Base-by-base conservation (phyloP, 2,329 filamentous ascomycete genomes). In the Ramichloridium luteum region DNA sequence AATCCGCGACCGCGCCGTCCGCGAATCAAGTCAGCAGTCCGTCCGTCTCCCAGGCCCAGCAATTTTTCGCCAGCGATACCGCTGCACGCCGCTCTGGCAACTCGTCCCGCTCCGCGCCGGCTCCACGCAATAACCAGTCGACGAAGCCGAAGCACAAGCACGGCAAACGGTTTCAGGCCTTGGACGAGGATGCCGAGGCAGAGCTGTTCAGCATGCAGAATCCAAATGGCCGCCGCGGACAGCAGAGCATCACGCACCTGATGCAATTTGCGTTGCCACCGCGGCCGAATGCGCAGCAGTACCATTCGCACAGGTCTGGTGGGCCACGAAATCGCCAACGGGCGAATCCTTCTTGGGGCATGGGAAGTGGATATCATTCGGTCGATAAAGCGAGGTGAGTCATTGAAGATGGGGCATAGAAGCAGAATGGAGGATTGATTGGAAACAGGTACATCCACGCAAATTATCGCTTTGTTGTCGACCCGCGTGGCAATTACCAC, bases 391-490 rank as follows among this genome's bases (percentile, higher is more conserved):
- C 86, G 36, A 77, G 81, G 67, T 88, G 70, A 35, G 49, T 30
- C 3, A 16, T 14, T 11, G 14, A 17, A 25, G 25, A 13, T 28
- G 12, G 14, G 3, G 28, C 11, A 16, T 31, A n/a, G 4, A 18
- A 10, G 8, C 18, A 15, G 5, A 3, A 30, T 12, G 22, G 23
- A 16, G 13, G 14, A 11, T 22, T 23, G 13, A 20, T 26, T 37
- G 47, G 30, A 51, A 41, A 27, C 37, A 80, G 78, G 64, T 85
- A 83, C 45, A 77, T 98, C 11, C 86, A 98, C 56, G 85, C 90
- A 43, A 98, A 98, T 57, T 98, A 98, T 54, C 80, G 90, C 34
- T 98, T 98, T 55, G 80, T 98, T 37, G 86, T 98, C 31, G 77
- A 83, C 38, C 88, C 90, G 3, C 69, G 74, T 34, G 78, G 75